Evolutionary conservation across 2,329 filamentous ascomycete genomes (phyloP).

Genomic region (Penicillium hordei): DNA sequence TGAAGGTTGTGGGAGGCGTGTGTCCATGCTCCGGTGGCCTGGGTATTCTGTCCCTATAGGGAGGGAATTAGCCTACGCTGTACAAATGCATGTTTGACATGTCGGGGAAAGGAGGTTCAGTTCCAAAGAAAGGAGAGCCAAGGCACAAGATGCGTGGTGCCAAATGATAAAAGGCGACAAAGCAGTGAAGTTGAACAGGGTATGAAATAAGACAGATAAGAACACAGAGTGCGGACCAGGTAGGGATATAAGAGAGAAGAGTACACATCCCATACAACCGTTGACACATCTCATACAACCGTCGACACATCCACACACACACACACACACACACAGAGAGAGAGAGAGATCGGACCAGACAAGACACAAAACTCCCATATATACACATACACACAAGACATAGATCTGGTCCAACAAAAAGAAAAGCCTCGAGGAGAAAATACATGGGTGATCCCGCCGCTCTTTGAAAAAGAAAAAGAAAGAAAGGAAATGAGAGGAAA

Average conservation of each 20-base stretch:
- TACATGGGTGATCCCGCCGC: constrained; percentile 15
- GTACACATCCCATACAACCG: constrained; percentile 15
- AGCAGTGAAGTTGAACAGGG: constrained; percentile 23
- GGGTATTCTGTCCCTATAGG: constrained; percentile 42
- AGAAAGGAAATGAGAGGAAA: neutral
- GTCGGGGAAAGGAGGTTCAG: constrained; percentile 13
- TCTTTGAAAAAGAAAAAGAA: constrained; percentile 4
- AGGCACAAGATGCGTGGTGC: constrained; percentile 20
- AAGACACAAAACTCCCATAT: constrained; percentile 14
- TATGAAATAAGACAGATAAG: constrained; percentile 21
- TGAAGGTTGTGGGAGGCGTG: constrained; percentile 48
- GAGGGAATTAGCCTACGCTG: constrained; percentile 45
- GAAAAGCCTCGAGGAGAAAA: constrained; percentile 5
- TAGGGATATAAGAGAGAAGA: constrained; percentile 35
- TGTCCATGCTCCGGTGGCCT: constrained; percentile 63
- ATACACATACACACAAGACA: constrained; percentile 18
- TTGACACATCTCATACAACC: constrained; percentile 18
- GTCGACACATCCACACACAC: constrained; percentile 14
- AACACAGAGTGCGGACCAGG: constrained; percentile 23
- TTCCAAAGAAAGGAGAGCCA: constrained; percentile 20
- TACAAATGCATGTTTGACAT: constrained; percentile 21
- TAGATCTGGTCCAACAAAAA: constrained; percentile 7
- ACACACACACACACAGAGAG: constrained; percentile 1
- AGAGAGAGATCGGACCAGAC: neutral
- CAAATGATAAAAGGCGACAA: constrained; percentile 21